These are phyloP conservation scores for Taphrina pruni DNA, from an alignment of 1,139 yeast genomes.

Conservation along the genomic window DNA sequence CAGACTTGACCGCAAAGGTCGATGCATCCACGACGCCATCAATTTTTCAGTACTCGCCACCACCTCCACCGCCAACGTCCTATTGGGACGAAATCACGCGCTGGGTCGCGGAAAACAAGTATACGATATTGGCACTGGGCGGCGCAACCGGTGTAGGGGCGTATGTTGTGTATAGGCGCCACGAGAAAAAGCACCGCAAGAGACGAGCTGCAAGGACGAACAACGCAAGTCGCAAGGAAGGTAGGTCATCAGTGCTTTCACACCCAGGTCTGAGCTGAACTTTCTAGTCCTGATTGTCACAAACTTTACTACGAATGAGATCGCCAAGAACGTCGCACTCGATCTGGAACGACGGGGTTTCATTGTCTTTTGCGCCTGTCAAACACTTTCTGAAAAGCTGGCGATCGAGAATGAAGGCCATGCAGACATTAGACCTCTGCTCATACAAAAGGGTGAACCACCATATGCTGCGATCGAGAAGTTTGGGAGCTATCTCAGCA, in stretches of 20 bases:
- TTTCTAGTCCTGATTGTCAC: constrained; percentile 13
- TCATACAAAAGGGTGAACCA: constrained; percentile 18
- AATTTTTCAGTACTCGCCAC: background rate
- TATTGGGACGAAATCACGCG: constrained; percentile 8
- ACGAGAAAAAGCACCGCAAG: constrained; percentile 20
- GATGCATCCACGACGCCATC: constrained; percentile 11
- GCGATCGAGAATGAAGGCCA: constrained; percentile 40
- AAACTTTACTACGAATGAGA: constrained; percentile 15
- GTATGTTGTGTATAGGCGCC: constrained; percentile 13
- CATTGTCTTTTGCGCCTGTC: constrained; percentile 36
- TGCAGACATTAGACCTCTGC: constrained; percentile 32
- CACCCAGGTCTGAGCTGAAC: background rate
- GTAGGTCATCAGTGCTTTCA: background rate
- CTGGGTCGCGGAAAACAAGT: constrained; percentile 22
- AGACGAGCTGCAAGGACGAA: constrained; percentile 35
- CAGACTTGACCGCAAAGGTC: constrained; percentile 9
- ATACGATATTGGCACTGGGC: constrained; percentile 10
- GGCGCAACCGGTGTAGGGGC: constrained; percentile 28
- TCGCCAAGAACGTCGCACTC: constrained; percentile 25
- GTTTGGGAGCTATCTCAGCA: constrained; percentile 24
- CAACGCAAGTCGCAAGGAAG: constrained; percentile 39
- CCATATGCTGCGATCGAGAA: constrained; percentile 25
- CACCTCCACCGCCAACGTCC: constrained; percentile 29
- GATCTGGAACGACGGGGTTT: constrained; percentile 39
- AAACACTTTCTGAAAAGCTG: constrained; percentile 18